Evolutionary conservation across 2,329 filamentous ascomycete species (phyloP), one percentile per base, ranked within the genome.

Genomic region (Bipolaris sorokiniana): DNA sequence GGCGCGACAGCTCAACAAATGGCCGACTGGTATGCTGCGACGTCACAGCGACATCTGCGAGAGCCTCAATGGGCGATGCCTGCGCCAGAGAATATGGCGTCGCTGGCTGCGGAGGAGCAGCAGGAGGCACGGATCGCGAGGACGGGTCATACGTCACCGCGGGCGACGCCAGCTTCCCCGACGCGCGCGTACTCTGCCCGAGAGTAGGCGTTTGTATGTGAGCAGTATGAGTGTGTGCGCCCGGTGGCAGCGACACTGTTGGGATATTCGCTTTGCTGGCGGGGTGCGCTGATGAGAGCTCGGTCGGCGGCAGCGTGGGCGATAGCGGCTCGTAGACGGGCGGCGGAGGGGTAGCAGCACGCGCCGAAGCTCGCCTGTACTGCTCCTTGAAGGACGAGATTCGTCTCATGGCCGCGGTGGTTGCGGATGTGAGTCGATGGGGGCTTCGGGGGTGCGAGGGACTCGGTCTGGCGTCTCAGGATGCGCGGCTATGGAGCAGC

Each of bases 41-140:
- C 4, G 71, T 67, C 18, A 66, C 48, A 44, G 79, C 79, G 48
- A 76, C 77, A 57, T 78, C 76, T 28, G 79, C 78, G 7, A 81
- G 73, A 28, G 77, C 73, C 50, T 80, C 79, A 58, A 81, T 81
- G 59, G 78, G 75, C 48, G 74, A 75, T 54, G 64, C 66, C 44
- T 69, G 67, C 16, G 67, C 56, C 59, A 65, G 66, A 51, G 70
- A 59, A 58, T 65, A 61, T 40, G 57, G 62, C 51, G 67, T 31
- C 28, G 28, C 28, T 31, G 10, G 28, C 28, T 31, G 40, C 40
- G 40, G 40, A 42, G 22, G 59, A 55, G 65, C 62, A 18, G 61
- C 66, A 33, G 65, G 62, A 36, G 66, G 68, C 51, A 66, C 68
- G 48, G 66, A 65, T 42, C 53, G 66, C 61, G 53, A 58, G 40